Conservation (phyloP, 2,329 filamentous ascomycete genomes). For the Periconia macrospinosa region DNA sequence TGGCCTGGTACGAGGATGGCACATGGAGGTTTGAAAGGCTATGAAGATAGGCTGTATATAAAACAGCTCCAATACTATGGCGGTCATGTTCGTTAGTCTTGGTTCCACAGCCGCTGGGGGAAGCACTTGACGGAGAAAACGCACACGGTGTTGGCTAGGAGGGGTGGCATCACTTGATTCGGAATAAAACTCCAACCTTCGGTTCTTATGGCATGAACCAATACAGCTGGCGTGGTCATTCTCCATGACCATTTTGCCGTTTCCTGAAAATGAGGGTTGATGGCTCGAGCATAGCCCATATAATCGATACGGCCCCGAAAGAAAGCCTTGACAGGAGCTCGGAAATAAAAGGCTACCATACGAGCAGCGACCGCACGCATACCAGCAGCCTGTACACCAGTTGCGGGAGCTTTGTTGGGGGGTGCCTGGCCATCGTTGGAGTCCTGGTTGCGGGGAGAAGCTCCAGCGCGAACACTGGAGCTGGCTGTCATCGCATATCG, state of each 20-base stretch:
- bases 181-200: conserved; percentile 75
- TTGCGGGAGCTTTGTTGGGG: conserved; percentile 60
- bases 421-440: conserved; percentile 20
- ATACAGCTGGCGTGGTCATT: conserved; percentile 69
- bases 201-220: conserved; percentile 67
- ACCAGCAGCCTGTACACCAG: conserved; percentile 81
- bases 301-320: conserved; percentile 91
- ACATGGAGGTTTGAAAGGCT: conserved; percentile 68
- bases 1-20: conserved; percentile 62
- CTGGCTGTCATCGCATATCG: conserved; percentile 42
- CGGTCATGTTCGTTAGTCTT: conserved; percentile 9
- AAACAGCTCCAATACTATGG: conserved; percentile 66
- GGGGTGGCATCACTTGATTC: conserved; percentile 74
- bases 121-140: conserved; percentile 14
- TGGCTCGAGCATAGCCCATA: conserved; percentile 64
- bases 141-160: conserved; percentile 71
- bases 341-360: conserved; percentile 85
- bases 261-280: conserved; percentile 58
- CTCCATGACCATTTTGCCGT: conserved; percentile 61
- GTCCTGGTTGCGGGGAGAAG: conserved; percentile 20
- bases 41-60: conserved; percentile 77
- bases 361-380: conserved; percentile 83
- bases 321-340: conserved; percentile 88
- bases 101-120: conserved; percentile 19
- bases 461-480: conserved; percentile 39